Evolutionary conservation across 2,329 filamentous ascomycete species (phyloP), one percentile per base, ranked within the genome.

Genomic region (Ophiostoma novo-ulmi): DNA sequence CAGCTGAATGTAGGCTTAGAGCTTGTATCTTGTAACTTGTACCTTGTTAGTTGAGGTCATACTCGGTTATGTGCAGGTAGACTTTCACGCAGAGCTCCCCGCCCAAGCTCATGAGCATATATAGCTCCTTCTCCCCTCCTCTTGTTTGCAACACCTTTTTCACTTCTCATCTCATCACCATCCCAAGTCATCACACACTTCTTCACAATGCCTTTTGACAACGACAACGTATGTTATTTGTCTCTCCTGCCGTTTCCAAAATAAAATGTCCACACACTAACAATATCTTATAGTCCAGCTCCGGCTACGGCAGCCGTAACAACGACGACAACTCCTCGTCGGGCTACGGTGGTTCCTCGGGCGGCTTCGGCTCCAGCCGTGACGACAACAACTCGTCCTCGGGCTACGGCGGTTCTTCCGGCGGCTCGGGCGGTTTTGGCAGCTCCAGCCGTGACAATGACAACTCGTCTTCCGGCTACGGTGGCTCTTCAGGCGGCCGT

Each of bases 301-400:
- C 74, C 74, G 76, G 73, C 75, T 77, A 61, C 20, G 71, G 63
- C 31, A 22, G 6, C 44, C 39, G 26, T 35, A 11, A 17, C 13
- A 13, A 61, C 39, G 10, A 67, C 36, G 36, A 63, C 44, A 72
- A 65, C 64, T 31, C 1, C 1, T 41, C 7, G 22, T 66, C 55
- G n/a, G 22, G 31, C 61, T 38, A 58, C 64, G n/a, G 44, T 48
- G 22, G 41, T 64, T 38, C 31, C 8, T 70, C 71, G 10, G 52
- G 58, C 4, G 63, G 63, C 36, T 39, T 22, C 44, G 70, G 69
- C 36, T 35, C 26, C 36, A 17, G 65, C 35, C 55, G 55, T 6
- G 78, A 79, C 76, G 77, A 80, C 79, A 78, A 79, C 74, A 75
- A 78, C 76, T 75, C 69, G 67, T 75, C 75, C 77, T 78, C 74